Conservation (phyloP, 108 stramenopile genomes). For the Skeletonema marinoi region DNA sequence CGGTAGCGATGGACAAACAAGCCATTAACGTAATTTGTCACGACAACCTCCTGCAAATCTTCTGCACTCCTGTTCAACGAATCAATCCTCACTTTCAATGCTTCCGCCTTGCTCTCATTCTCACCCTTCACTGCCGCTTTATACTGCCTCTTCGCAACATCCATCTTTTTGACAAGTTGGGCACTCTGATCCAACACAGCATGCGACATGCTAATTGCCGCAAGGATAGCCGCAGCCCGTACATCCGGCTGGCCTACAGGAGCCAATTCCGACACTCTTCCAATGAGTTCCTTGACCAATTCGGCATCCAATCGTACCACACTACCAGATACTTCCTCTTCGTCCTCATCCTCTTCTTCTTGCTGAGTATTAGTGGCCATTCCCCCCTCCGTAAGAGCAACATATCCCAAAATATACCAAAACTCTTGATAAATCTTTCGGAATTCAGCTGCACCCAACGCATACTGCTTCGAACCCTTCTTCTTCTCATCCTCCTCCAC, state of each 20-base stretch:
- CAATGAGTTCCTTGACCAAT: conserved; percentile 58
- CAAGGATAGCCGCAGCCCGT: conserved; percentile 63
- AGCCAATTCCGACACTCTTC: conserved; percentile 64
- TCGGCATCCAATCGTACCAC: conserved; percentile 70
- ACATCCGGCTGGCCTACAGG: conserved; percentile 86
- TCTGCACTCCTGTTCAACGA: conserved; percentile 56
- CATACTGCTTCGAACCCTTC: conserved; percentile 16
- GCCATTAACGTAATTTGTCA: conserved; percentile 56
- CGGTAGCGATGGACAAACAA: conserved; percentile 84
- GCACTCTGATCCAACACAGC: conserved; percentile 68
- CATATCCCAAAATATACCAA: conserved; percentile 67
- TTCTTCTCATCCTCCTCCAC: conserved; percentile 6
- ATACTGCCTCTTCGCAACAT: conserved; percentile 59
- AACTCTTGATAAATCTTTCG: conserved; percentile 78
- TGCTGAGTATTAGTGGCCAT: conserved; percentile 27
- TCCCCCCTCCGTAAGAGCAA: conserved; percentile 57
- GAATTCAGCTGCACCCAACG: conserved; percentile 48
- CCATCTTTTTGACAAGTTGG: conserved; percentile 50
- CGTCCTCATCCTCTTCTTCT: conserved; percentile 16
- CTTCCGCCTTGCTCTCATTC: conserved; percentile 52
- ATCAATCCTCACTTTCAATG: conserved; percentile 59
- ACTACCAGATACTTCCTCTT: neutral
- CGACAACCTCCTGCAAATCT: conserved; percentile 68
- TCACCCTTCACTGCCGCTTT: conserved; percentile 39
- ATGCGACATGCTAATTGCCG: conserved; percentile 62